Percentiles rank a stretch among this genome's conserved stretches.
These are phyloP conservation scores for Forsythia suspensa DNA, from an alignment of 257 asterid genomes.

Conservation along the genomic window DNA sequence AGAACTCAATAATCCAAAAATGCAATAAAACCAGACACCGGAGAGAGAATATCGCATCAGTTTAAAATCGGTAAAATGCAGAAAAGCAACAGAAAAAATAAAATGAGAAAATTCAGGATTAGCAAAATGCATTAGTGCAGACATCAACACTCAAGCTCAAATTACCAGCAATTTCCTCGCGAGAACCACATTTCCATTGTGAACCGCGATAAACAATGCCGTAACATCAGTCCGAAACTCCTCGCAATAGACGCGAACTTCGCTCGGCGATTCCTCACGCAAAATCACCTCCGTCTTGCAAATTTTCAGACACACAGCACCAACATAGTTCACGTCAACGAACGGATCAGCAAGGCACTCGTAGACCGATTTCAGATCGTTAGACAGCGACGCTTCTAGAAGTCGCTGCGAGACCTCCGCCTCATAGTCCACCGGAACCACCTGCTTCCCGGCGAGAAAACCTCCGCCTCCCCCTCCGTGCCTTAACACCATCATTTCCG, in stretches of 20 bases:
- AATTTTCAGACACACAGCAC: conserved; percentile 63
- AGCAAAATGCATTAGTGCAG: neutral
- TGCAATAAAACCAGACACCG: neutral
- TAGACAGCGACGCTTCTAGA: conserved; percentile 50
- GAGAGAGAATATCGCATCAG: neutral
- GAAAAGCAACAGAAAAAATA: neutral
- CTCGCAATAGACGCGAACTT: conserved; percentile 52
- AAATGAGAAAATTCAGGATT: neutral
- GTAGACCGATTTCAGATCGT: conserved; percentile 53
- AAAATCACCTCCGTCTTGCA: conserved; percentile 53
- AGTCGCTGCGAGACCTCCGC: conserved; percentile 74
- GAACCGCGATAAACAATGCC: conserved; percentile 59
- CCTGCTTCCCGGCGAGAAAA: conserved; percentile 61
- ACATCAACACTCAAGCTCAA: neutral
- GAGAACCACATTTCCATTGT: conserved; percentile 53
- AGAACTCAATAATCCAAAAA: conserved; percentile 15
- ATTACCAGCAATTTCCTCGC: conserved; percentile 64
- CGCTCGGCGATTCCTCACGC: conserved; percentile 48
- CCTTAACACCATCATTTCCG: conserved; percentile 47
- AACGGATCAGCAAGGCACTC: conserved; percentile 65
- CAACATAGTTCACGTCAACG: conserved; percentile 72
- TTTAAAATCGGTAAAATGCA: neutral
- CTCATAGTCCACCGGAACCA: conserved; percentile 73
- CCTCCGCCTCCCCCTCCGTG: conserved; percentile 50
- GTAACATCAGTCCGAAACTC: conserved; percentile 82